Evolutionary conservation across 2,329 filamentous ascomycete genomes (phyloP).

Genomic region (Cyphellophora europaea): DNA sequence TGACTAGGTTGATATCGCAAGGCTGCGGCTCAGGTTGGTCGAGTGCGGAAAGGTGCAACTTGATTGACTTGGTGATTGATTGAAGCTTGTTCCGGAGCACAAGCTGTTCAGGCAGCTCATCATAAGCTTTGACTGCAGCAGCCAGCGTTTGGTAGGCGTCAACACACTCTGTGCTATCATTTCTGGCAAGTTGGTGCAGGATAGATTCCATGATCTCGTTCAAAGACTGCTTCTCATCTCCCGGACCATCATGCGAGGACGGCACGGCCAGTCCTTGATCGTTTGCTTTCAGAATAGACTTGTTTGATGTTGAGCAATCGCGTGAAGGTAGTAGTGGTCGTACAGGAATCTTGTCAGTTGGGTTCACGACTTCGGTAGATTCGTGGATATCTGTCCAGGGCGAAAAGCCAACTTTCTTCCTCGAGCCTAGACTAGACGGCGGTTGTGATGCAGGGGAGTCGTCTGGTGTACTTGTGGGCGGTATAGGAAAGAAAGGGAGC

Average conservation of each 20-base stretch:
- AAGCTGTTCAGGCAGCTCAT: constrained; percentile 67
- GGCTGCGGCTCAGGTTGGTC: constrained; percentile 37
- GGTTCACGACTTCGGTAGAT: constrained; percentile 12
- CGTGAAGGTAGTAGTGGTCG: constrained; percentile 39
- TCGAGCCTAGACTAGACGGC: constrained; percentile 8
- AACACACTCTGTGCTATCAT: constrained; percentile 61
- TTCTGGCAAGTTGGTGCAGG: constrained; percentile 67
- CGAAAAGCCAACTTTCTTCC: constrained; percentile 56
- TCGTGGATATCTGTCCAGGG: constrained; percentile 39
- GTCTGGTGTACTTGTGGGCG: constrained; percentile 7
- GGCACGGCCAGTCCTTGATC: constrained; percentile 20
- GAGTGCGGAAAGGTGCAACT: constrained; percentile 55
- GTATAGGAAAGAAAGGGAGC: not conserved
- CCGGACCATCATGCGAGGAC: constrained; percentile 4
- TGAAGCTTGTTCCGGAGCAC: constrained; percentile 67
- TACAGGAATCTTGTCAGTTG: constrained; percentile 24
- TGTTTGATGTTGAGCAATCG: constrained; percentile 45
- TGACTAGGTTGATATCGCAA: constrained; percentile 55
- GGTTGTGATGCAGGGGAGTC: constrained; percentile 10
- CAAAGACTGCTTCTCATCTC: constrained; percentile 7
- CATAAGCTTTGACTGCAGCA: constrained; percentile 67
- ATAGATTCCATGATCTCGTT: constrained; percentile 61
- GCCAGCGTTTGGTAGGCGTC: constrained; percentile 82
- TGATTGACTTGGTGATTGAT: constrained; percentile 70
- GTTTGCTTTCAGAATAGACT: constrained; percentile 72